phyloP scores from a whole-genome alignment of 257 asterid genomes.

The Capsicum rhomboideum region DNA sequence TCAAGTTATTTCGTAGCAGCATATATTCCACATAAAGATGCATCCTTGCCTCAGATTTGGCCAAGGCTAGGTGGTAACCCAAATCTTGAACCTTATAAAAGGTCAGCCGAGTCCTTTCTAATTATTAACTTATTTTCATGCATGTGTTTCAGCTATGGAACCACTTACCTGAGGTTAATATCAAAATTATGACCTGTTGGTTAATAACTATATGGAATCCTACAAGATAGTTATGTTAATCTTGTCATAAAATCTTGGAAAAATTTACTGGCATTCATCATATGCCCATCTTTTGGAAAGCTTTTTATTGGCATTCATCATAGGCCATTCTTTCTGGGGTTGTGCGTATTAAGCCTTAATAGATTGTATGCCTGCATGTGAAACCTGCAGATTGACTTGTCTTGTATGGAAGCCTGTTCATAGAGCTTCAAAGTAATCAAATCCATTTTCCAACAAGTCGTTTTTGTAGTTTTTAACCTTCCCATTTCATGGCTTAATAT shows the following conservation, averaged over 20 bases:
- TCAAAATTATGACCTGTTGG: not conserved
- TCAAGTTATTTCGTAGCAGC: slow-evolving; percentile 63
- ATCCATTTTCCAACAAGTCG: not conserved
- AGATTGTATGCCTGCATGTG: not conserved
- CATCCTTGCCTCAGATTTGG: slow-evolving; percentile 89
- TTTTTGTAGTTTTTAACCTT: not conserved
- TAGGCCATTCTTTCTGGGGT: not conserved
- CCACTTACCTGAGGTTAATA: not conserved
- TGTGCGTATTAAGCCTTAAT: not conserved
- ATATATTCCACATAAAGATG: slow-evolving; percentile 84
- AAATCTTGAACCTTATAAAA: slow-evolving; percentile 32
- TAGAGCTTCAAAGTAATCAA: not conserved
- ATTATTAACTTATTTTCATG: slow-evolving; percentile 2
- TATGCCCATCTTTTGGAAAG: not conserved
- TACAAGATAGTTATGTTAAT: not conserved
- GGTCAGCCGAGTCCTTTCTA: slow-evolving; percentile 31
- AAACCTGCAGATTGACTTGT: not conserved
- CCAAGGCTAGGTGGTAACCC: slow-evolving; percentile 55
- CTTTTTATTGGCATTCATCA: not conserved
- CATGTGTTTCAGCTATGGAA: not conserved
- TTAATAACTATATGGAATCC: not conserved
- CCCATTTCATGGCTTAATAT: not conserved
- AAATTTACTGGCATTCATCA: not conserved
- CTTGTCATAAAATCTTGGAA: not conserved
- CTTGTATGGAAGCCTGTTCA: not conserved